Evolutionary conservation across 768 basidiomycete genomes (phyloP).

Genomic region (Macrocybe gigantea): DNA sequence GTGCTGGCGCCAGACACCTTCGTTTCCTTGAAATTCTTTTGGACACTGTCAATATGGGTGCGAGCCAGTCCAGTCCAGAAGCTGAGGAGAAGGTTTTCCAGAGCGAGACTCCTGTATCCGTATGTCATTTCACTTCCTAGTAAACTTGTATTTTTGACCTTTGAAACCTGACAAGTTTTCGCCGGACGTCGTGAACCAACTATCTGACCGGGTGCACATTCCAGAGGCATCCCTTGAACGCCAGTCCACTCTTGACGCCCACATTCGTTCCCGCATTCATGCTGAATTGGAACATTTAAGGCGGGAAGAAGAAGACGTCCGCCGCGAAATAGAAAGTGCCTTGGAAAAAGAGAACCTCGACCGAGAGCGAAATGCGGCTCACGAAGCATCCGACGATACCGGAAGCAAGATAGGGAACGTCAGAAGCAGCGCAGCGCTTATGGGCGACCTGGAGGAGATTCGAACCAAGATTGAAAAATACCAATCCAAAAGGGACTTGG

Average conservation of each 20-base stretch:
- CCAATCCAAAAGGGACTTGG: conserved; percentile 47
- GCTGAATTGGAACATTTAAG: conserved; percentile 61
- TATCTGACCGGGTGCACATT: conserved; percentile 58
- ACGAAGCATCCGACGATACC: conserved; percentile 28
- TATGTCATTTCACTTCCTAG: conserved; percentile 17
- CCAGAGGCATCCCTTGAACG: conserved; percentile 59
- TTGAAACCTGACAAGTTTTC: conserved; percentile 52
- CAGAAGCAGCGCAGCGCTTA: conserved; percentile 54
- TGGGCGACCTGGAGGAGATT: conserved; percentile 75
- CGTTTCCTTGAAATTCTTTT: neutral
- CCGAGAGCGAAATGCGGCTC: conserved; percentile 54
- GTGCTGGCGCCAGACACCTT: neutral
- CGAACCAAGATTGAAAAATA: conserved; percentile 68
- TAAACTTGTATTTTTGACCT: neutral
- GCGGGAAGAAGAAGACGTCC: conserved; percentile 64
- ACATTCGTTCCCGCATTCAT: conserved; percentile 67
- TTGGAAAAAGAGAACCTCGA: conserved; percentile 88
- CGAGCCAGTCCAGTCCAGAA: conserved; percentile 57
- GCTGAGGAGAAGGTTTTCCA: conserved; percentile 52
- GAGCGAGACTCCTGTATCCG: conserved; percentile 49
- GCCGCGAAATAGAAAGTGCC: conserved; percentile 67
- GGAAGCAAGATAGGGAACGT: conserved; percentile 31
- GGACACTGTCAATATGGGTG: conserved; percentile 44
- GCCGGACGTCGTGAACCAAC: conserved; percentile 74
- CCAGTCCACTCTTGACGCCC: conserved; percentile 68